phyloP scores from a whole-genome alignment of 2,329 filamentous ascomycete genomes.

The Chaetomiaceae sp. region DNA sequence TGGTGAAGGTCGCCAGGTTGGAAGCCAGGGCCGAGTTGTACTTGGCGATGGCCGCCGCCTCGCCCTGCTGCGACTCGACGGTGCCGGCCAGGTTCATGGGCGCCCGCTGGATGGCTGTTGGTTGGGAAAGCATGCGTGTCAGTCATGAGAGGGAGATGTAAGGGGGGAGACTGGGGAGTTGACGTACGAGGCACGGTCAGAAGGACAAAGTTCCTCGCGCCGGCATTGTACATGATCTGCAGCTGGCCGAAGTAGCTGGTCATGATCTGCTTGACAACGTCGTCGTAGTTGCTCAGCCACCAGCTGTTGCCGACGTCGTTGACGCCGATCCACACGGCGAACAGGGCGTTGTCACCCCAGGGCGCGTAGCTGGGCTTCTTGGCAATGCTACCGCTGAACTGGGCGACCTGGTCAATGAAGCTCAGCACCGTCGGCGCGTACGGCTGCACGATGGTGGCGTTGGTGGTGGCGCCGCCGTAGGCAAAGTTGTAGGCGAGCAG shows the following conservation, averaged over 20 bases:
- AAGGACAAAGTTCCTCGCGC: slow-evolving; percentile 44
- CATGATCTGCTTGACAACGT: slow-evolving; percentile 36
- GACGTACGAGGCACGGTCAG: slow-evolving; percentile 41
- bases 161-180: not conserved
- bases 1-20: slow-evolving; percentile 31
- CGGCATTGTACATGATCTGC: slow-evolving; percentile 40
- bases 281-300: slow-evolving; percentile 37
- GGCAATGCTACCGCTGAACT: slow-evolving; percentile 35
- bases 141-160: not conserved
- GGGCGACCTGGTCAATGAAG: slow-evolving; percentile 47
- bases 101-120: slow-evolving; percentile 38
- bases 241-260: slow-evolving; percentile 40
- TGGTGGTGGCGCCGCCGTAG: slow-evolving; percentile 46
- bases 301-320: slow-evolving; percentile 52
- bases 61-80: slow-evolving; percentile 25
- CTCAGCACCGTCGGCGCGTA: slow-evolving; percentile 44
- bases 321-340: slow-evolving; percentile 51
- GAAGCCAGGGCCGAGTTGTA: slow-evolving; percentile 35
- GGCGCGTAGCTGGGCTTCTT: slow-evolving; percentile 32
- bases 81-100: slow-evolving; percentile 31
- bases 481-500: slow-evolving; percentile 48
- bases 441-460: slow-evolving; percentile 44
- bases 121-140: slow-evolving; percentile 2
- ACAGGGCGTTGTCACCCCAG: slow-evolving; percentile 43
- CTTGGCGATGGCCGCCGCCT: slow-evolving; percentile 33